Evolutionary conservation across 441 rosid genomes (phyloP).

Genomic region (Brassica balearica): DNA sequence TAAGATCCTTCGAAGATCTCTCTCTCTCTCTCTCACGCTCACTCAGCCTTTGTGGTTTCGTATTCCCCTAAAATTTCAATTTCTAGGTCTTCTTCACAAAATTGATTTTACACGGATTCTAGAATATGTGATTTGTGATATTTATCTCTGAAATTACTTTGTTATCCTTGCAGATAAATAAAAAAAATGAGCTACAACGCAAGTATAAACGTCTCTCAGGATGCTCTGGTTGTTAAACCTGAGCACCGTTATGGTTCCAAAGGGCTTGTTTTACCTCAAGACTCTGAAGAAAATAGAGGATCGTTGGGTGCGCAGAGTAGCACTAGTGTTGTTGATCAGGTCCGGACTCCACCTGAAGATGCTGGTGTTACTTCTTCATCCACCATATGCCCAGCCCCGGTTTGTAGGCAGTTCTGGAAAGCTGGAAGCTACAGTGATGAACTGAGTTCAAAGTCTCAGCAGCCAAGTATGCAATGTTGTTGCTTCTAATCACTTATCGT

Average conservation of each 20-base stretch:
- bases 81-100: conserved; percentile 8
- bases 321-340: conserved; percentile 75
- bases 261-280: conserved; percentile 48
- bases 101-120: not conserved
- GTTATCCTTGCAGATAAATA: conserved; percentile 20
- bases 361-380: conserved; percentile 68
- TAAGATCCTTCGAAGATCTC: conserved; percentile 6
- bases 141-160: not conserved
- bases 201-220: conserved; percentile 47
- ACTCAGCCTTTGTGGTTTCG: conserved; percentile 10
- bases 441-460: conserved; percentile 54
- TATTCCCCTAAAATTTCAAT: not conserved
- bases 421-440: conserved; percentile 75
- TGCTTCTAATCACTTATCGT: conserved; percentile 1
- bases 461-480: conserved; percentile 61
- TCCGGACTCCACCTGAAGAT: conserved; percentile 72
- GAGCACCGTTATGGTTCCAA: conserved; percentile 52
- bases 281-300: conserved; percentile 64
- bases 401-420: conserved; percentile 94
- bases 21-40: conserved; percentile 17
- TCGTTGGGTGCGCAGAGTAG: conserved; percentile 62
- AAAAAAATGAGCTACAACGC: conserved; percentile 47
- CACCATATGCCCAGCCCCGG: conserved; percentile 66
- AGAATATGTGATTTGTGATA: not conserved
- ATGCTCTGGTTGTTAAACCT: conserved; percentile 53